phyloP scores from a whole-genome alignment of 257 asterid genomes.

The Voacanga thouarsii region DNA sequence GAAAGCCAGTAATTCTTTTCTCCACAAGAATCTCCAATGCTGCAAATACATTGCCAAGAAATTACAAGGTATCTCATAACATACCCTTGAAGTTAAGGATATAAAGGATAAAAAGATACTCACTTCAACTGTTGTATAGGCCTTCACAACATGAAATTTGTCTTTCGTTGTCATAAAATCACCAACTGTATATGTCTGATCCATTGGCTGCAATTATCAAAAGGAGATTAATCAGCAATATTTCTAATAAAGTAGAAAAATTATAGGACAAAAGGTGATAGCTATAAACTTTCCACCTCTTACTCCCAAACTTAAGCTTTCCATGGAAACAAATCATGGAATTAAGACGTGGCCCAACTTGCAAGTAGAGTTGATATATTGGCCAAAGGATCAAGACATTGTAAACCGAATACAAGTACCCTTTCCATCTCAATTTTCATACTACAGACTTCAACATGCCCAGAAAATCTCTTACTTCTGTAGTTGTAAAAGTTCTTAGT shows the following conservation, averaged over 20 bases:
- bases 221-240: background rate
- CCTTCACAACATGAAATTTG: constrained; percentile 56
- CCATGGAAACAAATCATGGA: background rate
- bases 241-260: background rate
- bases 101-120: constrained; percentile 39
- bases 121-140: constrained; percentile 79
- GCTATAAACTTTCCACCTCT: background rate
- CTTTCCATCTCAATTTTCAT: no score
- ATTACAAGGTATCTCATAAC: constrained; percentile 9
- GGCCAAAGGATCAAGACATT: no score
- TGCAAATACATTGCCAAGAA: constrained; percentile 29
- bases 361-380: background rate
- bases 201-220: constrained; percentile 47
- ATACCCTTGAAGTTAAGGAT: constrained; percentile 3
- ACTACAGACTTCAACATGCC: no score
- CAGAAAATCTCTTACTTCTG: no score
- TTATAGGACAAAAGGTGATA: background rate
- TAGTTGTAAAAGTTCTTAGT: no score
- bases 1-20: constrained; percentile 86
- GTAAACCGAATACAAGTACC: no score
- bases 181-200: constrained; percentile 63
- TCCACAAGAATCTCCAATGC: constrained; percentile 80
- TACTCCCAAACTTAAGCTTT: background rate
- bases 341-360: background rate
- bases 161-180: constrained; percentile 85